phyloP scores from a whole-genome alignment of 306 rosid species.

The Prunus mira region DNA sequence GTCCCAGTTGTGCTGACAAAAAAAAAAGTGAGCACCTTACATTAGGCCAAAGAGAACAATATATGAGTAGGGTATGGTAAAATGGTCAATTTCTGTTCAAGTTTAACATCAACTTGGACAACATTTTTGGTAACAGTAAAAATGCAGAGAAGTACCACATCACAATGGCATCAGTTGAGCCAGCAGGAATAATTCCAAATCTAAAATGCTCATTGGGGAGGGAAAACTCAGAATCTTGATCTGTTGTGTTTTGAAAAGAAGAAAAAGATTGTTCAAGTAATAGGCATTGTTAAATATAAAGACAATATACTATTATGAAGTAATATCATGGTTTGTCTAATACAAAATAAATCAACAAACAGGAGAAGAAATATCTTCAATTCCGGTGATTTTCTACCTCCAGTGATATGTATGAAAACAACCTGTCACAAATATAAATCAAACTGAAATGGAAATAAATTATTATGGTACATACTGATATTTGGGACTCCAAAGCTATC shows the following conservation, averaged over 20 bases:
- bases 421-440: conserved; percentile 19
- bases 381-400: conserved; percentile 31
- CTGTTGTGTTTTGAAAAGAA: conserved; percentile 47
- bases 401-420: conserved; percentile 23
- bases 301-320: neutral
- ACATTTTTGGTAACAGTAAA: neutral
- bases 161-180: conserved; percentile 95
- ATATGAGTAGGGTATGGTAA: neutral
- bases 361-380: conserved; percentile 37
- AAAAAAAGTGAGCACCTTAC: neutral
- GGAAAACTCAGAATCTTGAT: conserved; percentile 49
- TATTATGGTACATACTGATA: conserved; percentile 46
- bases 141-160: conserved; percentile 59
- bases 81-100: neutral
- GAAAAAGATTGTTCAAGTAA: neutral
- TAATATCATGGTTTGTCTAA: neutral
- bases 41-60: neutral
- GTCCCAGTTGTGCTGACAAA: conserved; percentile 82
- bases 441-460: conserved; percentile 20
- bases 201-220: conserved; percentile 61
- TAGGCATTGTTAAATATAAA: neutral
- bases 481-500: conserved; percentile 32
- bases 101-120: neutral
- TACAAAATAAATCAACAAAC: conserved; percentile 21
- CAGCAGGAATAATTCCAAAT: conserved; percentile 94